These are phyloP conservation scores for Podospora pseudocomata DNA, from an alignment of 495 filamentous ascomycete genomes.

Conservation along the genomic window DNA sequence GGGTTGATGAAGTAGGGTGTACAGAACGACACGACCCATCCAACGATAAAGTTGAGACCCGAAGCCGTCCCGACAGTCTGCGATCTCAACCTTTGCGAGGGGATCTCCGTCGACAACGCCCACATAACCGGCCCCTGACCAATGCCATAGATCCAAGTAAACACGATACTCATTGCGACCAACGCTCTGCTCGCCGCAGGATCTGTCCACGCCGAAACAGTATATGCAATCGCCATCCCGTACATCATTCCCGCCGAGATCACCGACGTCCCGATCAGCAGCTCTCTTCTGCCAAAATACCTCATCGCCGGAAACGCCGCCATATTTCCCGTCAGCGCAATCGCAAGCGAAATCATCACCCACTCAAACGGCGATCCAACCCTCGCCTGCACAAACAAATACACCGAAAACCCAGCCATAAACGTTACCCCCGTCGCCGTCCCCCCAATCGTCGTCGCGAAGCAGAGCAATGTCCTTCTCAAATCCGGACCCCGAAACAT, in stretches of 20 bases:
- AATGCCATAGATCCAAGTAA: slow-evolving; percentile 37
- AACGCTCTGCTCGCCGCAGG: slow-evolving; percentile 24
- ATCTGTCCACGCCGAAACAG: slow-evolving; percentile 6
- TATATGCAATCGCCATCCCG: slow-evolving; percentile 30
- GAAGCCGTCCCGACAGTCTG: slow-evolving; percentile 51
- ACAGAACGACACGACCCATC: slow-evolving; percentile 44
- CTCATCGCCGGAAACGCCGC: slow-evolving; percentile 31
- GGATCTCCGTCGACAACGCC: slow-evolving; percentile 43
- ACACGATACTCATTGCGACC: slow-evolving; percentile 26
- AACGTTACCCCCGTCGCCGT: slow-evolving; percentile 32
- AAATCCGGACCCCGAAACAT: slow-evolving; percentile 33
- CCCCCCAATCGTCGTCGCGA: slow-evolving; percentile 24
- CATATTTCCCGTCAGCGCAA: slow-evolving; percentile 33
- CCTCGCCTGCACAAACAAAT: slow-evolving; percentile 30
- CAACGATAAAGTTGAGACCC: slow-evolving; percentile 44
- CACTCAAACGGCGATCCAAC: slow-evolving; percentile 32
- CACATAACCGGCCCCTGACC: slow-evolving; percentile 42
- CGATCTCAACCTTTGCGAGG: slow-evolving; percentile 47
- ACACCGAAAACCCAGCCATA: slow-evolving; percentile 33
- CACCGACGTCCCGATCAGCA: slow-evolving; percentile 22
- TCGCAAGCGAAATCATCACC: slow-evolving; percentile 32
- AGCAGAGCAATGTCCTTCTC: slow-evolving; percentile 31
- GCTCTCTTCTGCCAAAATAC: slow-evolving; percentile 22
- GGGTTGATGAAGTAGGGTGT: slow-evolving; percentile 52
- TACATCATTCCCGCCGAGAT: slow-evolving; percentile 27